Conservation (phyloP, 169 alveolate genomes). For the Plasmodium yoelii region DNA sequence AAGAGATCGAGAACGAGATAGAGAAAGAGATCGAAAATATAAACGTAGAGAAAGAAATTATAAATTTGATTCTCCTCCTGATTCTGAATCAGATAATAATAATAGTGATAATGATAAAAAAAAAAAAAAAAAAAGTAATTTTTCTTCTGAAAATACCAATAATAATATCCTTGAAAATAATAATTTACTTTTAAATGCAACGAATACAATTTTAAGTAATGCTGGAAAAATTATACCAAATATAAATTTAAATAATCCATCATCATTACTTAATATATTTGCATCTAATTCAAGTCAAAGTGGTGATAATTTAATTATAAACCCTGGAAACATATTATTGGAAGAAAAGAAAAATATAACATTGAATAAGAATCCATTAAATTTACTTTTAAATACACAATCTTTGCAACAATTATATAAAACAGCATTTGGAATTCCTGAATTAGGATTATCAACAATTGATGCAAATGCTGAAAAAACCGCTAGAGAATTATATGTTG, state of each 20-base stretch:
- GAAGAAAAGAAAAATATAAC: background rate
- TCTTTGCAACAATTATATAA: slow-evolving; percentile 34
- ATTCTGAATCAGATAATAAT: slow-evolving; percentile 10
- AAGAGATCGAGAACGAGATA: background rate
- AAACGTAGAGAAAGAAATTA: slow-evolving; percentile 13
- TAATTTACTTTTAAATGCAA: background rate
- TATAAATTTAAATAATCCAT: too few relatives aligned
- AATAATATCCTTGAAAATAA: background rate
- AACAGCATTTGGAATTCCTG: slow-evolving; percentile 16
- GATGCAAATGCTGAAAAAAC: slow-evolving; percentile 77
- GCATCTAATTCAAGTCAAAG: too few relatives aligned
- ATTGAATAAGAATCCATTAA: slow-evolving; percentile 25
- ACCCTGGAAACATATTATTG: too few relatives aligned
- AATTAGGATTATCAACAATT: slow-evolving; percentile 23
- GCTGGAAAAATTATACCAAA: too few relatives aligned
- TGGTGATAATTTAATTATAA: too few relatives aligned
- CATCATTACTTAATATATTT: too few relatives aligned
- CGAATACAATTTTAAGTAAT: background rate
- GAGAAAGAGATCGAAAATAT: slow-evolving; percentile 1
- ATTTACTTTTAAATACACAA: slow-evolving; percentile 33
- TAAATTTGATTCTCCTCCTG: slow-evolving; percentile 70
- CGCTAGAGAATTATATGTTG: slow-evolving; percentile 88
- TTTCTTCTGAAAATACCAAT: background rate
- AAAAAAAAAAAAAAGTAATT: slow-evolving; percentile 4
- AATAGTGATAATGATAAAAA: background rate